Percentiles rank a stretch among this genome's conserved stretches.
Evolutionary conservation across 1,139 yeast species (phyloP).

Genomic region (Debaryomyces sp.): DNA sequence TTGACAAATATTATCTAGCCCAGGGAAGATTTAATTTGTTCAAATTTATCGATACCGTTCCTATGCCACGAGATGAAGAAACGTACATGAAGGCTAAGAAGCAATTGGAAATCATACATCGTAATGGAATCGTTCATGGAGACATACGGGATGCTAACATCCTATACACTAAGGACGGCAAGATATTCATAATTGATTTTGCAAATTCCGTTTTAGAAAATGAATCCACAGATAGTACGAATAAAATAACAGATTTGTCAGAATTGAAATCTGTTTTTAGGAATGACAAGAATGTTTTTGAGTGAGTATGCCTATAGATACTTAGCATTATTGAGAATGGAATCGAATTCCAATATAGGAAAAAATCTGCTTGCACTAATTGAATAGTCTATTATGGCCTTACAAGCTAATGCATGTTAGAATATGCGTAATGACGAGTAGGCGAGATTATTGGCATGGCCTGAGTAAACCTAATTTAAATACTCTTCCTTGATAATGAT

Average conservation of each 20-base stretch:
- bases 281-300: too few relatives aligned
- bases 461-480: too few relatives aligned
- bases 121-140: constrained; percentile 1
- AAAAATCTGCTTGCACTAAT: too few relatives aligned
- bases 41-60: neutral
- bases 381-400: too few relatives aligned
- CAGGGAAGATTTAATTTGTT: neutral
- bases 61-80: neutral
- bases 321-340: too few relatives aligned
- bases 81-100: neutral
- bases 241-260: neutral
- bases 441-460: too few relatives aligned
- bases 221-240: neutral
- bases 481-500: too few relatives aligned
- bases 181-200: constrained; percentile 7
- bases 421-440: too few relatives aligned
- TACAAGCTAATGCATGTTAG: too few relatives aligned
- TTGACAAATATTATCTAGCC: neutral
- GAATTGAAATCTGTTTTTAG: too few relatives aligned
- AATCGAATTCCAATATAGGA: too few relatives aligned
- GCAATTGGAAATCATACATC: constrained; percentile 3
- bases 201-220: neutral
- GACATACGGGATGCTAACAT: constrained; percentile 1
- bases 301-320: too few relatives aligned
- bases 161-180: neutral